Percentiles rank a stretch among this genome's conserved stretches.
Evolutionary conservation across 768 basidiomycete species (phyloP).

Genomic region (Termitomyces sp.): DNA sequence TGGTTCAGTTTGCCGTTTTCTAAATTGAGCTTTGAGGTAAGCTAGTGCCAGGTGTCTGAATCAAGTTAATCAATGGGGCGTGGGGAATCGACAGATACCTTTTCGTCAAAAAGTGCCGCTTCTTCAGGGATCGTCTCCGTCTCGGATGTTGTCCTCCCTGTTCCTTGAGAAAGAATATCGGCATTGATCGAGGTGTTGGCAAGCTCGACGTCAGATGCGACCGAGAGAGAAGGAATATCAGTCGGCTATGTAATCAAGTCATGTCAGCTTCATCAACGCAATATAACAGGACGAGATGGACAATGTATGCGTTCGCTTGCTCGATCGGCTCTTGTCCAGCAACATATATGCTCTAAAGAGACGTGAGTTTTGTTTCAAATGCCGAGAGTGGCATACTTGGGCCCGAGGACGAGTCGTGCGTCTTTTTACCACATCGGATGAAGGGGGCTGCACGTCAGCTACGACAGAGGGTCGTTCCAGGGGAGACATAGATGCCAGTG

Average conservation of each 20-base stretch:
- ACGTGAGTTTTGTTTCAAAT: background rate
- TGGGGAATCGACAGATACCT: background rate
- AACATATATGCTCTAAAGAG: background rate
- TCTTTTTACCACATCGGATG: background rate
- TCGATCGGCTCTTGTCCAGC: background rate
- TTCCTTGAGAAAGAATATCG: too few relatives aligned
- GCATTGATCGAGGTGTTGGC: background rate
- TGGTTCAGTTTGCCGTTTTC: background rate
- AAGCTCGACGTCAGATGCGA: background rate
- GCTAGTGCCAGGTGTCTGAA: background rate
- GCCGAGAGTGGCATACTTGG: background rate
- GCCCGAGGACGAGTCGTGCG: background rate
- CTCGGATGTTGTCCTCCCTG: too few relatives aligned
- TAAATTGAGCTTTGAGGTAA: background rate
- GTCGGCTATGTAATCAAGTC: background rate
- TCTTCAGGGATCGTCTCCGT: background rate
- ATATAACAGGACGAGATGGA: background rate
- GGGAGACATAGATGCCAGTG: background rate
- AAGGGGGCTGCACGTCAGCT: background rate
- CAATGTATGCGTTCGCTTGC: background rate
- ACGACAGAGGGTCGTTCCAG: background rate
- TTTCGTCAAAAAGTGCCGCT: too few relatives aligned
- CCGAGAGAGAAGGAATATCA: too few relatives aligned
- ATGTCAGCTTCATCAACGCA: background rate
- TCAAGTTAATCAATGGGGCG: background rate